Evolutionary conservation across 805 yeast species (phyloP), one percentile per base, ranked within the genome.

Genomic region (Millerozyma miso): DNA sequence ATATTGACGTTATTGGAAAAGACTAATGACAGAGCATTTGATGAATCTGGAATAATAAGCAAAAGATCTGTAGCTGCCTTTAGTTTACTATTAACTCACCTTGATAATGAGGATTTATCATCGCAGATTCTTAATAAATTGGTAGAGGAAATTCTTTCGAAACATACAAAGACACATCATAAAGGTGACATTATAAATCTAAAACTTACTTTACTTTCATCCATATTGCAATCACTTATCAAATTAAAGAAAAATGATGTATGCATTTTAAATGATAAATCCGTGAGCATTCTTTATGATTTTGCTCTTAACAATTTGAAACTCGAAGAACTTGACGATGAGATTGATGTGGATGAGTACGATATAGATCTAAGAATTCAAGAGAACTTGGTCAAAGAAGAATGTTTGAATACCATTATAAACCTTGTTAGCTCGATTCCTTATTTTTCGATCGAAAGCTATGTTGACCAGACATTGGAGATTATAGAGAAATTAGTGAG

Each of bases 31-130:
- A 58, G 73, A 2, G 57, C 73, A 1, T 74, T 67, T 45, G 49
- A 51, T n/a, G 69, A 67, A 12, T 56, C 59, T 10, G 77, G 75
- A 2, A 65, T 75, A 6, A 65, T 77, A 15, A 66, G 76, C 36
- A 79, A 76, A 48, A 67, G 80, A 34, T 65, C 81, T 0, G 69
- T 77, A 16, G 59, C 65, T n/a, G 76, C 76, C 0, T 60, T 77
- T 15, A 80, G 77, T 4, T 52, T 54, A n/a, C 53, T 77, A 14
- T 55, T 69, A n/a, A 47, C 59, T 34, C 40, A 67, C 20, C 38
- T 60, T 4, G 46, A 45, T 0, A 49, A 52, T 33, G 33, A 35
- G 3, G 44, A 38, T 4, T 15, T 29, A 8, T 14, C 41, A 3
- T 32, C 20, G 13, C 44, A 42, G 3, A 34, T 48, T 19, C 38